Evolutionary conservation across 1,284 basidiomycete genomes (phyloP).

Genomic region (Vanrija humicola): DNA sequence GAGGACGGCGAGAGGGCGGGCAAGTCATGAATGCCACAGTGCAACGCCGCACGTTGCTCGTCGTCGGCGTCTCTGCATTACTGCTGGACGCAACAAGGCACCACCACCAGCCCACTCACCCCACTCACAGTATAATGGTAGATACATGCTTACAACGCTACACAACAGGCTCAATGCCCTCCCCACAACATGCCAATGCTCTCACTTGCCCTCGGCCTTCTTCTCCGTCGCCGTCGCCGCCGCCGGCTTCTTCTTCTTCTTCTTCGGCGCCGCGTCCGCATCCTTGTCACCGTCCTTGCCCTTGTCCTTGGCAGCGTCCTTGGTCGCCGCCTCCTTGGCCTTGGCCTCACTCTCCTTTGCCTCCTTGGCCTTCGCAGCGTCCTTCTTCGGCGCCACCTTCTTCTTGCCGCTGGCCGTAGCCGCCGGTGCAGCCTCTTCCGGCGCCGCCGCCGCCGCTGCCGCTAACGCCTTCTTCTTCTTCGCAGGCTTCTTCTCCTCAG

Average conservation of each 20-base stretch:
- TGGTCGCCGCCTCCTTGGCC: not conserved
- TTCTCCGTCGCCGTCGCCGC: not conserved
- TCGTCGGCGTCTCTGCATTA: too few species aligned
- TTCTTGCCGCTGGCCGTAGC: not conserved
- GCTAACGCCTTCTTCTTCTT: constrained; percentile 3
- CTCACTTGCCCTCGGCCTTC: not conserved
- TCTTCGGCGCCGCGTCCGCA: not conserved
- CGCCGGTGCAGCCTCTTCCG: not conserved
- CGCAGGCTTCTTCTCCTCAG: constrained; percentile 9
- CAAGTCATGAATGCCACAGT: too few species aligned
- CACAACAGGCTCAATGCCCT: too few species aligned
- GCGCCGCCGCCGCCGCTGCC: not conserved
- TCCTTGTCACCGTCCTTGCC: not conserved
- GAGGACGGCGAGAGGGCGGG: too few species aligned
- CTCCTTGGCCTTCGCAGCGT: not conserved
- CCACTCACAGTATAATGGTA: too few species aligned
- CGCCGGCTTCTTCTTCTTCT: not conserved
- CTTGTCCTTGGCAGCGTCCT: not conserved
- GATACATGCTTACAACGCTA: too few species aligned
- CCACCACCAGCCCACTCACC: too few species aligned
- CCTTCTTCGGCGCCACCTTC: not conserved
- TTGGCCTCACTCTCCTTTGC: not conserved
- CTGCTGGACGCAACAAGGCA: too few species aligned
- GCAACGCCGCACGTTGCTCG: too few species aligned
- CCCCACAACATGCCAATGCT: too few species aligned